Percentiles rank a stretch among this genome's conserved stretches.
These are phyloP conservation scores for Tetrastigma voinierianum DNA, from an alignment of 164 flowering plant genomes.

Conservation along the genomic window DNA sequence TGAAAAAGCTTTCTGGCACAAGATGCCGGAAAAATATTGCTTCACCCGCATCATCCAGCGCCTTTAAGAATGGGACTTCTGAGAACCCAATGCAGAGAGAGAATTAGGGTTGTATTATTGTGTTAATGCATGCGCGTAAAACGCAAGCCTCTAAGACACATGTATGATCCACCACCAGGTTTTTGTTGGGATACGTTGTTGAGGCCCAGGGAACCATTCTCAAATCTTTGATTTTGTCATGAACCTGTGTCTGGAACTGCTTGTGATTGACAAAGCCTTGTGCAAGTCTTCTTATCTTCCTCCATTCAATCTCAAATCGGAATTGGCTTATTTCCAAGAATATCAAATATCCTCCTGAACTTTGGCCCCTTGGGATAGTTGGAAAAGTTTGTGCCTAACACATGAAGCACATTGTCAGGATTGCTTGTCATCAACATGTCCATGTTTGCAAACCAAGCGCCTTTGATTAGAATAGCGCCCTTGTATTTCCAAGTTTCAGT, in stretches of 20 bases:
- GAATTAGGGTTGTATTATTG: constrained; percentile 31
- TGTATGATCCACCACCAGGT: constrained; percentile 33
- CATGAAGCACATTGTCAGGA: constrained; percentile 16
- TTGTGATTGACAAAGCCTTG: constrained; percentile 5
- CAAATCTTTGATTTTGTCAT: constrained; percentile 12
- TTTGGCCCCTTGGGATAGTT: constrained; percentile 21
- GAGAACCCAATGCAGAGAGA: constrained; percentile 29
- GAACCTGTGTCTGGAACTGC: background rate
- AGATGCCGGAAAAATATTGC: constrained; percentile 28
- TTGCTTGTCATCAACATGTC: constrained; percentile 11
- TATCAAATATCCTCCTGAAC: constrained; percentile 19
- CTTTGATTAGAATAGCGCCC: constrained; percentile 20
- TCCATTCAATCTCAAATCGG: constrained; percentile 19
- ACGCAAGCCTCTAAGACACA: constrained; percentile 31
- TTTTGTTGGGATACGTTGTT: constrained; percentile 10
- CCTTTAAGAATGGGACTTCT: constrained; percentile 22
- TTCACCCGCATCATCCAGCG: constrained; percentile 29
- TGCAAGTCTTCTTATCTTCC: constrained; percentile 9
- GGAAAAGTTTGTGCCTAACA: constrained; percentile 21
- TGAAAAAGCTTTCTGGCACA: constrained; percentile 34
- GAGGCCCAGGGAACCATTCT: constrained; percentile 29
- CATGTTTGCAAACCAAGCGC: constrained; percentile 22
- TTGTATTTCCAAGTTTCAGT: background rate
- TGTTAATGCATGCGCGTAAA: constrained; percentile 29
- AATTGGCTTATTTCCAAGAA: constrained; percentile 28